These are phyloP conservation scores for Talaromyces sp. DNA, from an alignment of 2,329 filamentous ascomycete genomes.

Conservation along the genomic window DNA sequence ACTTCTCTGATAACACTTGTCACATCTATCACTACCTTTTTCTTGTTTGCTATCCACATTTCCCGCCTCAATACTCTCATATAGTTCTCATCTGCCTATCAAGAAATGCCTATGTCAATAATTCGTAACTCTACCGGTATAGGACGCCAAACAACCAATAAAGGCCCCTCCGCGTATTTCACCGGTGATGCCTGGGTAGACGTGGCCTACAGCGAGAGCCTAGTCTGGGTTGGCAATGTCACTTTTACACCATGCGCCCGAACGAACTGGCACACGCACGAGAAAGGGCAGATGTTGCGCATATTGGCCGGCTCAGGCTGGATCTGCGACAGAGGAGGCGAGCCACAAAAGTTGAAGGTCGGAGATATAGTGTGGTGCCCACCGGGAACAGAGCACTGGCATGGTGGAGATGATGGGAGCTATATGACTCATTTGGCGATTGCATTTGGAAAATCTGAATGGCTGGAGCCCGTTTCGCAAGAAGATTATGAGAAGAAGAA, in stretches of 20 bases:
- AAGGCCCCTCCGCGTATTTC: background rate
- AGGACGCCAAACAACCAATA: too few species aligned
- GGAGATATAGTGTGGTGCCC: background rate
- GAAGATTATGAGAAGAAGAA: slow-evolving; percentile 2
- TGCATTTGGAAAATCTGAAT: background rate
- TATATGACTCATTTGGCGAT: background rate
- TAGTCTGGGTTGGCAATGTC: background rate
- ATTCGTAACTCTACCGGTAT: too few species aligned
- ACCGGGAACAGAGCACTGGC: slow-evolving; percentile 1
- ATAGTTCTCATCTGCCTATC: too few species aligned
- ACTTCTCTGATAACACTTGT: too few species aligned
- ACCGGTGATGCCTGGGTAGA: slow-evolving; percentile 1
- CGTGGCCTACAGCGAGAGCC: background rate
- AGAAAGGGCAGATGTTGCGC: background rate
- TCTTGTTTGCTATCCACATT: too few species aligned
- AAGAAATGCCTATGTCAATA: too few species aligned
- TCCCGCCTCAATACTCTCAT: too few species aligned
- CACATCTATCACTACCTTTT: too few species aligned
- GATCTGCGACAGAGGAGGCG: background rate
- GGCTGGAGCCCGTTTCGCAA: background rate
- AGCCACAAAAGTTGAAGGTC: background rate
- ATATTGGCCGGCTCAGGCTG: background rate
- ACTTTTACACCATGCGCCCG: slow-evolving; percentile 2
- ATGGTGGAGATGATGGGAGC: background rate
- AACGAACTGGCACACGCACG: slow-evolving; percentile 3